Evolutionary conservation across 176 grass and related monocot species (phyloP).

Genomic region (Miscanthus lutarioriparius): DNA sequence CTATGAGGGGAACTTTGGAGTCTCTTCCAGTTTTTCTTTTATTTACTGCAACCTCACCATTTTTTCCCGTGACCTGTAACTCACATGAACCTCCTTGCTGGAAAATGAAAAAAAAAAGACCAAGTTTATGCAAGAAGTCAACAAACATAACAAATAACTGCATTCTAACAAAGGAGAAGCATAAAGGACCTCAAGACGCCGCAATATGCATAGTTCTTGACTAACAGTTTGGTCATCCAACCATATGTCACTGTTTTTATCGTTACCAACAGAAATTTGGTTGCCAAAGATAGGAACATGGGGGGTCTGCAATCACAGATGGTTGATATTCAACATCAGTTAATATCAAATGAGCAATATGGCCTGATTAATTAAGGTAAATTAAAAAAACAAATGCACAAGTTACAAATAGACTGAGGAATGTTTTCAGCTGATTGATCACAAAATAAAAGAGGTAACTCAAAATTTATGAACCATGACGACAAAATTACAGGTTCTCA

Average conservation of each 20-base stretch:
- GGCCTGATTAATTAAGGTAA: background rate
- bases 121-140: constrained; percentile 6
- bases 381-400: constrained; percentile 15
- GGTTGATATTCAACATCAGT: constrained; percentile 7
- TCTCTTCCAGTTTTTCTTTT: constrained; percentile 8
- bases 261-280: constrained; percentile 42
- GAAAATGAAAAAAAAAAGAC: constrained; percentile 7
- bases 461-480: background rate
- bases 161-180: constrained; percentile 15
- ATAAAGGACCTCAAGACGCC: constrained; percentile 46
- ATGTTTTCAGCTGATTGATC: background rate
- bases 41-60: constrained; percentile 59
- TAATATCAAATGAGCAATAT: background rate
- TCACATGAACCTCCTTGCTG: constrained; percentile 24
- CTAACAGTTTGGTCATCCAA: constrained; percentile 45
- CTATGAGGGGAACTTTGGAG: constrained; percentile 34
- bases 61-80: constrained; percentile 61
- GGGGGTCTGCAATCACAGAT: constrained; percentile 47
- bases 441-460: background rate
- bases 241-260: constrained; percentile 35
- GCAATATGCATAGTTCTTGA: constrained; percentile 56
- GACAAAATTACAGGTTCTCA: background rate
- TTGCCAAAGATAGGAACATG: constrained; percentile 33
- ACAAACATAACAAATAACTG: constrained; percentile 16
- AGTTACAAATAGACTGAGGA: background rate